Percentiles rank a stretch among this genome's conserved stretches.
Conservation (phyloP, 23 red algal species). For the Gracilaria gracilis region DNA sequence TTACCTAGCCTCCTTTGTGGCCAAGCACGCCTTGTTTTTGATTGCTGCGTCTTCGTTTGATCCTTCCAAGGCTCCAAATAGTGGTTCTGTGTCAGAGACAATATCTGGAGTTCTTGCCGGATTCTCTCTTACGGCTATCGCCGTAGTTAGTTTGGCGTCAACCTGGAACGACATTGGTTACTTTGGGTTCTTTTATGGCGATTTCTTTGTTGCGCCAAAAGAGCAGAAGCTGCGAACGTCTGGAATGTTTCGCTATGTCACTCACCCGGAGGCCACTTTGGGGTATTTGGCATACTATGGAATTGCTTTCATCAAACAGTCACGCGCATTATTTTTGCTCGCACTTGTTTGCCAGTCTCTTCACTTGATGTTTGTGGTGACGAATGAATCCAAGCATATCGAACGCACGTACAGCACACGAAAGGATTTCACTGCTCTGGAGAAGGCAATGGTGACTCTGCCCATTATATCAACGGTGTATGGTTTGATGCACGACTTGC, state of each 20-base stretch:
- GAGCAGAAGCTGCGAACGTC: slow-evolving; percentile 46
- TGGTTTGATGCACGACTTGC: neutral
- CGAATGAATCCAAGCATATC: slow-evolving; percentile 86
- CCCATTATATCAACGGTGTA: neutral
- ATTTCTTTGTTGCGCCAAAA: slow-evolving; percentile 91
- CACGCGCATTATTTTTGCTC: slow-evolving; percentile 73
- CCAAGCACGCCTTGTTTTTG: slow-evolving; percentile 85
- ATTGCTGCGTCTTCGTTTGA: slow-evolving; percentile 64
- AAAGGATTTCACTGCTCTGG: slow-evolving; percentile 56
- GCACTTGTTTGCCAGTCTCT: slow-evolving; percentile 75
- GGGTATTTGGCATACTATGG: slow-evolving; percentile 92
- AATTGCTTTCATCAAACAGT: slow-evolving; percentile 72
- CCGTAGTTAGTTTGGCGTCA: slow-evolving; percentile 54
- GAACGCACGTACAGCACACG: slow-evolving; percentile 54
- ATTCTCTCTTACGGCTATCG: slow-evolving; percentile 58
- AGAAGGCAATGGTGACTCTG: slow-evolving; percentile 24
- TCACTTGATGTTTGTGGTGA: slow-evolving; percentile 76
- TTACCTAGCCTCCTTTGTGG: slow-evolving; percentile 75
- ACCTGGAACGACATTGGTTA: slow-evolving; percentile 71
- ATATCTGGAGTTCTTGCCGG: slow-evolving; percentile 62
- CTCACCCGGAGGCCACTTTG: slow-evolving; percentile 83
- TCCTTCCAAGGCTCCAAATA: neutral
- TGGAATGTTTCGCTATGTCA: slow-evolving; percentile 92
- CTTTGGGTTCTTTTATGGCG: slow-evolving; percentile 90
- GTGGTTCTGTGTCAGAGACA: slow-evolving; percentile 24